Evolutionary conservation across 345 rosid species (phyloP).

Genomic region (Limnanthes douglasii): DNA sequence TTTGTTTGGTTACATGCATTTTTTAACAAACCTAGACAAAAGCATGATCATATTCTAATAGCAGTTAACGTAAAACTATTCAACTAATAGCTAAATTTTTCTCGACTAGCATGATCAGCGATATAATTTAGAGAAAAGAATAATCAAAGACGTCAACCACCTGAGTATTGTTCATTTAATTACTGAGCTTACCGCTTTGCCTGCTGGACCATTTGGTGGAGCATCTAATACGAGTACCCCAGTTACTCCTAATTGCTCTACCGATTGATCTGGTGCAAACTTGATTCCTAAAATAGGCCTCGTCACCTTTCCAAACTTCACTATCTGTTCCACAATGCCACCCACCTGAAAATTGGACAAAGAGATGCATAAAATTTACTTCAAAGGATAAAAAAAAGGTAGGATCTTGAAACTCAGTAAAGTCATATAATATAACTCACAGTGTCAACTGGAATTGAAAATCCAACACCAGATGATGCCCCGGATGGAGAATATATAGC

Average conservation of each 20-base stretch:
- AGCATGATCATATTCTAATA: too few species aligned
- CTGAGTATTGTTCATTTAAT: too few species aligned
- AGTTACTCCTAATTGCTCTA: constrained; percentile 85
- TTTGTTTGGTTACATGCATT: too few species aligned
- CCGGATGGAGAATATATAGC: constrained; percentile 99
- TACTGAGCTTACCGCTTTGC: constrained; percentile 63
- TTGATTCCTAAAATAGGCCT: constrained; percentile 90
- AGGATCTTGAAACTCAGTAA: too few species aligned
- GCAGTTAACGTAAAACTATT: too few species aligned
- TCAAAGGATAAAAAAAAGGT: constrained; percentile 3
- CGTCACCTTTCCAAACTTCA: constrained; percentile 76
- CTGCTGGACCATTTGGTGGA: constrained; percentile 86
- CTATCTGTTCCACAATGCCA: constrained; percentile 89
- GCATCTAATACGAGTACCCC: constrained; percentile 99
- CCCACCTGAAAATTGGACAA: constrained; percentile 38
- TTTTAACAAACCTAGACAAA: too few species aligned
- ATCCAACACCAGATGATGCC: constrained; percentile 98
- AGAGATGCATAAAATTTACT: neutral
- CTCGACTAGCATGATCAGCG: too few species aligned
- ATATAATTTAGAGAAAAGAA: too few species aligned
- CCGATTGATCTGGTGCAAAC: constrained; percentile 97
- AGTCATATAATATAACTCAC: constrained; percentile 35
- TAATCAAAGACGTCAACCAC: too few species aligned
- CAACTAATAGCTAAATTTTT: too few species aligned
- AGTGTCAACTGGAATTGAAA: constrained; percentile 95